Base-by-base conservation (phyloP, 495 filamentous ascomycete genomes). In the Penicillium silybi region DNA sequence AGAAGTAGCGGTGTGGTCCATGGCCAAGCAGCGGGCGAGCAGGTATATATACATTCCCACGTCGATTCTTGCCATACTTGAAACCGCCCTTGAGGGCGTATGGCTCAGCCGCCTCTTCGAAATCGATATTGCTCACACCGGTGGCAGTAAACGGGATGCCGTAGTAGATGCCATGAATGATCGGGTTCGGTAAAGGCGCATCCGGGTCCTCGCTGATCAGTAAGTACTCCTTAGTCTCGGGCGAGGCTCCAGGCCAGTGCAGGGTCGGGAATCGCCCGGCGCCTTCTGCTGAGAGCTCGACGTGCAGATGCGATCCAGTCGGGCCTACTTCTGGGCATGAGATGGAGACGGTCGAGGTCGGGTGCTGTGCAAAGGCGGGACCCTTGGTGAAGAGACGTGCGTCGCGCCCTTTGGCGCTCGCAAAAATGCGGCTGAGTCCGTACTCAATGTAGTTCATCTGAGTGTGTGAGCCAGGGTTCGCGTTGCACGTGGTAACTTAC, bases 1-100 rank as follows among this genome's bases (percentile, higher is more conserved):
- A 80, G 56, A 80, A 78, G 56, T 77, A 79, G 47, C 78, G 66
- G 60, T 79, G 78, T 15, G 67, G 65, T 0, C 76, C 77, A 59
- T 79, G 68, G 26, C 75, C 74, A 46, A 72, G 46, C 25, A 74
- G 47, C 8, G 74, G 72, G n/a, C 61, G 54, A 0, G 76, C 72
- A 7, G 72, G 52, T 10, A 71, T 65, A 45, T 75, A 79, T 2
- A 75, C 54, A 10, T 32, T 65, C 2, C 63, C 64, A 8, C 65
- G 54, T 18, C 68, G 59, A 35, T 72, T 77, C 50, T 58, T 51
- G n/a, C 74, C 75, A 44, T 74, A 78, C 50, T 66, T 62, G 54
- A 79, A 80, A 1, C 74, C 76, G 2, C 74, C 73, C 19, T 69
- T 67, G 8, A 79, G 57, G 35, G 37, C 35, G 25, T 53, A 57